Base-by-base conservation (phyloP, 345 rosid species). In the Camelina sativa region DNA sequence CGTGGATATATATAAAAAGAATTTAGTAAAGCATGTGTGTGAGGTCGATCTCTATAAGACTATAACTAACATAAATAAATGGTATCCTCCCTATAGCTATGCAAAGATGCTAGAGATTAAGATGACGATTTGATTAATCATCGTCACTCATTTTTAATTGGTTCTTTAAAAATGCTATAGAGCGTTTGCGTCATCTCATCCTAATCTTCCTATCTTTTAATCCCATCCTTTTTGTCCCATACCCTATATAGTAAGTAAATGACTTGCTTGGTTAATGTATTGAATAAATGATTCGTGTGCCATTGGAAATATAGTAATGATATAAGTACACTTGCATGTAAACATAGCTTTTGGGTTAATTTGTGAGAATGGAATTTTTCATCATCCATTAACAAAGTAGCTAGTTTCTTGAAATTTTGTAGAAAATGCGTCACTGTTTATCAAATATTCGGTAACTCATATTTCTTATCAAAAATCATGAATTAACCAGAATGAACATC, bases 101-200 rank as follows among this genome's bases (percentile, higher is more conserved):
- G 30, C 25, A 35, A 58, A 17, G 2, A 34, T 34, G 54, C 62
- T 72, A 62, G 28, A 20, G 77, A 73, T 73, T 64, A 54, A 19
- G 71, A 64, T 73, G 77, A 64, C 71, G 77, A 54, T 17, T 43
- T 64, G 28, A 6, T 20, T 44, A 32, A 54, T 44, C 64, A 44
- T 54, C 64, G 56, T 73, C 76, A 73, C 63, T 73, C 44, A 13
- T 52, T 40, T 28, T 28, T 51, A 1, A 40, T 52, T 43, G 54
- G 53, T 34, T 37, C 25, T 19, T 35, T 8, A 58, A 58, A 58
- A 25, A 35, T 34, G 4, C 63, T 4, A 58, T 4, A 58, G 23
- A 43, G 64, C 47, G 34, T 28, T 53, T 64, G 56, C 64, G 77
- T 64, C 77, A 73, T 64, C 71, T 64, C 38, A 73, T 32, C 76